Percentiles rank a stretch among this genome's conserved stretches.
phyloP scores from a whole-genome alignment of 805 yeast species.

The Scheffersomyces coipomensis region DNA sequence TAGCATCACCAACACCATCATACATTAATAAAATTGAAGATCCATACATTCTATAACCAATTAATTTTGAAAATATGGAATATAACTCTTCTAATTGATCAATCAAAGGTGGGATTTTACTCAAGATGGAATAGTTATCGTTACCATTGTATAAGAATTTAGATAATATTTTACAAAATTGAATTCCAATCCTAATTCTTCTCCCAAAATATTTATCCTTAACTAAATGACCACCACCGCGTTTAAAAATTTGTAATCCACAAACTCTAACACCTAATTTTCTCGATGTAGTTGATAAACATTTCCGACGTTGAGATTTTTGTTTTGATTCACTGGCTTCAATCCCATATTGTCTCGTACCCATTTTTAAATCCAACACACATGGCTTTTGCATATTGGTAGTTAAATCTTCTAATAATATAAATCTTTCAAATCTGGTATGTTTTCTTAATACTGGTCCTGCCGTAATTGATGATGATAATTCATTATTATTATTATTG shows the following conservation, averaged over 20 bases:
- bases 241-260: conserved; percentile 72
- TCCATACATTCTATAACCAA: conserved; percentile 88
- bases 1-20: conserved; percentile 51
- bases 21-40: conserved; percentile 86
- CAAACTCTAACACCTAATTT: conserved; percentile 88
- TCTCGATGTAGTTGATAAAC: conserved; percentile 77
- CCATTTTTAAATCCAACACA: conserved; percentile 95
- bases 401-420: conserved; percentile 87
- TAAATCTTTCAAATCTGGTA: conserved; percentile 74
- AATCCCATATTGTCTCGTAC: conserved; percentile 97
- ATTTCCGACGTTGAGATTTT: conserved; percentile 76
- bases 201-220: conserved; percentile 95
- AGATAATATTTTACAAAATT: conserved; percentile 72
- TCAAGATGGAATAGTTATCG: conserved; percentile 52
- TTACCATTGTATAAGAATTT: conserved; percentile 80
- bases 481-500: not conserved
- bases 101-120: conserved; percentile 67
- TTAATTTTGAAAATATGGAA: conserved; percentile 50
- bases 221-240: conserved; percentile 22
- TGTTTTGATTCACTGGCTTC: conserved; percentile 76
- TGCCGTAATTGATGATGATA: conserved; percentile 10
- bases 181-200: conserved; percentile 62
- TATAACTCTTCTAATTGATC: conserved; percentile 58
- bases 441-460: conserved; percentile 31
- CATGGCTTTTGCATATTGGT: conserved; percentile 81